Percentiles rank a stretch among this genome's conserved stretches.
Conservation (phyloP, 805 yeast genomes). For the Nakazawaea siamensis region DNA sequence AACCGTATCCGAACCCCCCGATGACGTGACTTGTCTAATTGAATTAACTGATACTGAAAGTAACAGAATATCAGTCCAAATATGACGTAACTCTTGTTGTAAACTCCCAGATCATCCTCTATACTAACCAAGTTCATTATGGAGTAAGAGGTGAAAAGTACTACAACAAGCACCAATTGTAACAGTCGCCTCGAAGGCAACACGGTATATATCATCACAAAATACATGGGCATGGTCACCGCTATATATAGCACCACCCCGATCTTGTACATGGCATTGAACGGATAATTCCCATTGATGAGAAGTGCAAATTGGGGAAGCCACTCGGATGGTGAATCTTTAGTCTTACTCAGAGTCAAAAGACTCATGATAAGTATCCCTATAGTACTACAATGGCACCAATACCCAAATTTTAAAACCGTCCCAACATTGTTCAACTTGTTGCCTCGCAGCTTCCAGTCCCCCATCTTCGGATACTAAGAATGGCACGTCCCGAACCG, state of each 20-base stretch:
- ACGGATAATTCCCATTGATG: conserved; percentile 3
- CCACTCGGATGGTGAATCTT: conserved; percentile 7
- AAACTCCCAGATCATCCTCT: conserved; percentile 2
- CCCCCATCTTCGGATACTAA: no score
- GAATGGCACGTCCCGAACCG: no score
- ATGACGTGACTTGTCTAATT: neutral
- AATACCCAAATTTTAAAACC: no score
- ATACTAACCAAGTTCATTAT: conserved; percentile 3
- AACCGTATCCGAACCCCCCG: neutral
- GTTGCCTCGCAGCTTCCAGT: no score
- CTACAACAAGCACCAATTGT: no score
- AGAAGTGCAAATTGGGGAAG: conserved; percentile 6
- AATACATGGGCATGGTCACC: neutral
- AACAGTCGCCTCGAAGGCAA: neutral
- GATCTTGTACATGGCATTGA: conserved; percentile 5
- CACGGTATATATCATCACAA: neutral
- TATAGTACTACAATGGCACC: no score
- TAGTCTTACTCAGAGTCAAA: no score
- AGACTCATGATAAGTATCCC: no score
- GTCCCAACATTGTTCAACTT: no score
- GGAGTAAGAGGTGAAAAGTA: neutral
- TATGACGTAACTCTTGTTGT: conserved; percentile 3
- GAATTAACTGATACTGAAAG: conserved; percentile 1
- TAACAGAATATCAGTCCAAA: neutral
- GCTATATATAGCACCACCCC: neutral